Evolutionary conservation across 106 monocot species (phyloP).

Genomic region (Iris macrosiphon): DNA sequence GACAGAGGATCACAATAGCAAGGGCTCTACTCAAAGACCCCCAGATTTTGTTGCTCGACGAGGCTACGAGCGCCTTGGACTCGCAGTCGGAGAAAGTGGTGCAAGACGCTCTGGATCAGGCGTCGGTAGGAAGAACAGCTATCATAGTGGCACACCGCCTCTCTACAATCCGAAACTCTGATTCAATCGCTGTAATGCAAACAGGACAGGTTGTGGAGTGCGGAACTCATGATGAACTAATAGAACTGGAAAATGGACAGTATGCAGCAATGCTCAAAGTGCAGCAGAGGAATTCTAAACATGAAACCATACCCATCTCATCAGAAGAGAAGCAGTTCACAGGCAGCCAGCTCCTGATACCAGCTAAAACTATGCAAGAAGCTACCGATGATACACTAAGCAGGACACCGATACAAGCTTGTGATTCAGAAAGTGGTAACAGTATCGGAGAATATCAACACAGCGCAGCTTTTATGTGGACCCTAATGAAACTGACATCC

Average conservation of each 20-base stretch:
- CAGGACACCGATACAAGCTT: background rate
- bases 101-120: conserved; percentile 2
- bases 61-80: background rate
- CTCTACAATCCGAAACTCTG: background rate
- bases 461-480: background rate
- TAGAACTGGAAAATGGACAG: background rate
- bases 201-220: background rate
- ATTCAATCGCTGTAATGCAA: conserved; percentile 1
- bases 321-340: background rate
- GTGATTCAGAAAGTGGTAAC: background rate
- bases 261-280: conserved; percentile 3
- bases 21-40: background rate
- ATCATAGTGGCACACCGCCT: background rate
- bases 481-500: background rate
- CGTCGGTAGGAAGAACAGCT: background rate
- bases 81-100: background rate
- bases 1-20: too few species aligned
- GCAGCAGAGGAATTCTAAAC: background rate
- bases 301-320: background rate
- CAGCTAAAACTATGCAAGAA: background rate
- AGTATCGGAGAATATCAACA: background rate
- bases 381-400: background rate
- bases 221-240: conserved; percentile 5
- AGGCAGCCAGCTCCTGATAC: background rate
- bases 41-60: background rate